phyloP scores from a whole-genome alignment of 768 basidiomycete genomes.

The Pulveroboletus sp. region DNA sequence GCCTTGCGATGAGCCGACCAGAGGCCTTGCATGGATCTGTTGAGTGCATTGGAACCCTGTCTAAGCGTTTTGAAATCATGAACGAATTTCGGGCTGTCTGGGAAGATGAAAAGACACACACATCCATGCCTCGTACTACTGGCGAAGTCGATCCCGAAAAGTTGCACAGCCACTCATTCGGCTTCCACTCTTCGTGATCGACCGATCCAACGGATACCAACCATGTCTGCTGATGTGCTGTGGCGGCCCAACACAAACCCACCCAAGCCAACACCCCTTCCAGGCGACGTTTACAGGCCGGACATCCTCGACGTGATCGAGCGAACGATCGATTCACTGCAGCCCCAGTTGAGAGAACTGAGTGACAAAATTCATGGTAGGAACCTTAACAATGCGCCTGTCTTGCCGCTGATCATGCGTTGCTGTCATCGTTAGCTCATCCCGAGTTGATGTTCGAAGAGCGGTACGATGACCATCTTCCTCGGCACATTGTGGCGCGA shows the following conservation, averaged over 20 bases:
- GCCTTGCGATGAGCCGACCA: conserved; percentile 66
- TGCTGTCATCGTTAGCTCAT: conserved; percentile 43
- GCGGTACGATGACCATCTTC: conserved; percentile 11
- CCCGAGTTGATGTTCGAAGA: conserved; percentile 72
- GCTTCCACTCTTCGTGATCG: no score
- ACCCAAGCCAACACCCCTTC: conserved; percentile 13
- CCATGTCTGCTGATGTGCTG: no score
- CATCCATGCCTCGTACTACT: no score
- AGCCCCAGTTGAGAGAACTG: conserved; percentile 51
- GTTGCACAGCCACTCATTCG: no score
- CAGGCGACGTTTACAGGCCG: conserved; percentile 43
- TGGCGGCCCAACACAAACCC: no score
- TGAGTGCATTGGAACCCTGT: conserved; percentile 71
- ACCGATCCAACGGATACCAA: no score
- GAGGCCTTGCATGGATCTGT: conserved; percentile 74
- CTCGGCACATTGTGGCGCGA: not conserved
- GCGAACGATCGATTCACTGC: conserved; percentile 32
- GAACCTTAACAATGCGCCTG: not conserved
- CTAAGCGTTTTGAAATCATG: conserved; percentile 39
- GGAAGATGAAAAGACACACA: no score
- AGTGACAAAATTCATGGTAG: conserved; percentile 73
- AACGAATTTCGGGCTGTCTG: no score
- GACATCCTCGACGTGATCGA: conserved; percentile 64
- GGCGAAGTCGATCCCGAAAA: no score
- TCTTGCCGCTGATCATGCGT: conserved; percentile 3